These are phyloP conservation scores for Colletotrichum cereale DNA, from an alignment of 2,329 filamentous ascomycete species.

Conservation along the genomic window DNA sequence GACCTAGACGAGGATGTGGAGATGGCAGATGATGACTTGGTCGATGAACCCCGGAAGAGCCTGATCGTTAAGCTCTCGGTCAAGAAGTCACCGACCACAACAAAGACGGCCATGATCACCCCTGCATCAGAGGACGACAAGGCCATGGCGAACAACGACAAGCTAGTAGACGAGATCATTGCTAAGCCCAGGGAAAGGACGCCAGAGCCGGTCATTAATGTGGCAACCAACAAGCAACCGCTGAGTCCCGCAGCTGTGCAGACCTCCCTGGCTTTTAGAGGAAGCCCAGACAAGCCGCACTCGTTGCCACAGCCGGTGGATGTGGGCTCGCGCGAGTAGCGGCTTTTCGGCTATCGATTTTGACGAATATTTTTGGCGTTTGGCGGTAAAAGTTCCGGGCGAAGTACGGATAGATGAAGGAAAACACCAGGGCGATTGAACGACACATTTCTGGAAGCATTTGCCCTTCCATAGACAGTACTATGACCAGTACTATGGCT, in stretches of 20 bases:
- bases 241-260: conserved; percentile 50
- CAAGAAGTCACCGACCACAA: conserved; percentile 53
- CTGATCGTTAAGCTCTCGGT: conserved; percentile 81
- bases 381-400: conserved; percentile 11
- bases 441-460: conserved; percentile 19
- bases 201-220: conserved; percentile 37
- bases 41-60: conserved; percentile 64
- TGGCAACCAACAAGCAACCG: conserved; percentile 41
- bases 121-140: conserved; percentile 26
- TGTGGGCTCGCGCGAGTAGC: conserved; percentile 48
- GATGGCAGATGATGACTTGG: conserved; percentile 66
- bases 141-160: background rate
- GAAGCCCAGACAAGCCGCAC: conserved; percentile 70
- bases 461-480: conserved; percentile 31
- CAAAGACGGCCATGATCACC: conserved; percentile 22
- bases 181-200: conserved; percentile 29
- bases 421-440: conserved; percentile 4
- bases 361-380: conserved; percentile 33
- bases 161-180: conserved; percentile 24
- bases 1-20: conserved; percentile 69
- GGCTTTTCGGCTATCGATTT: background rate
- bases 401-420: conserved; percentile 37
- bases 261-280: conserved; percentile 69
- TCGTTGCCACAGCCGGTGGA: conserved; percentile 49
- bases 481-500: conserved; percentile 19